Evolutionary conservation across 2,329 filamentous ascomycete genomes (phyloP).

Genomic region (Trichoderma lentiforme): DNA sequence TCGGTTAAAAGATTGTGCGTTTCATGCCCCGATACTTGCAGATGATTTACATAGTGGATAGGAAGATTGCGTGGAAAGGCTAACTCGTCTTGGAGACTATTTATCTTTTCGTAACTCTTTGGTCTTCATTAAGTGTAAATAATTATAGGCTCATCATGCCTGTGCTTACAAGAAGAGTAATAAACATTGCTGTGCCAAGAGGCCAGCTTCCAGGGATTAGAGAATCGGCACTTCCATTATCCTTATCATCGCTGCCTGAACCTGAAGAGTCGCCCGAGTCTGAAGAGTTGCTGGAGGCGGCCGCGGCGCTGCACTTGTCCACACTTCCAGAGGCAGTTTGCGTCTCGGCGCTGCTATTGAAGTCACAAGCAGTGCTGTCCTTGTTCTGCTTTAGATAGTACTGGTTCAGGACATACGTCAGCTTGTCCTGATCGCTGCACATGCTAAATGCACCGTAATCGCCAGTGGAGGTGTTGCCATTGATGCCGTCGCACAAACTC

Average conservation of each 20-base stretch:
- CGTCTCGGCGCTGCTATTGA: slow-evolving; percentile 48
- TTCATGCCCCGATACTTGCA: neutral
- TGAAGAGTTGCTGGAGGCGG: neutral
- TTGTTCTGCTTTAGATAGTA: slow-evolving; percentile 63
- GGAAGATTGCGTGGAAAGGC: neutral
- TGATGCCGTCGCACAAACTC: slow-evolving; percentile 64
- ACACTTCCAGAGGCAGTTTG: neutral
- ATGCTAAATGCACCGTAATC: slow-evolving; percentile 75
- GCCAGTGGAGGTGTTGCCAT: slow-evolving; percentile 63
- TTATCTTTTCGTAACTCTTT: neutral
- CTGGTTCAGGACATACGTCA: slow-evolving; percentile 69
- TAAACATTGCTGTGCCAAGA: neutral
- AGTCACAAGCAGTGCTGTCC: slow-evolving; percentile 62
- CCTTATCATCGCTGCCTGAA: neutral
- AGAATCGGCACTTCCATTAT: neutral
- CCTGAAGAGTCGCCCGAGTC: neutral
- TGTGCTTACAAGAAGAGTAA: neutral
- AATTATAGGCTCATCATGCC: neutral
- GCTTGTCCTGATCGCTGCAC: slow-evolving; percentile 67
- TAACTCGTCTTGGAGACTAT: neutral
- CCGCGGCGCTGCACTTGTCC: neutral
- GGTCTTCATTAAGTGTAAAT: neutral
- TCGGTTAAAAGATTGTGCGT: neutral
- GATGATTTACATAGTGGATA: neutral
- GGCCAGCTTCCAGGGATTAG: neutral